Base-by-base conservation (phyloP, 2,329 filamentous ascomycete species). In the Colletotrichum siamense region DNA sequence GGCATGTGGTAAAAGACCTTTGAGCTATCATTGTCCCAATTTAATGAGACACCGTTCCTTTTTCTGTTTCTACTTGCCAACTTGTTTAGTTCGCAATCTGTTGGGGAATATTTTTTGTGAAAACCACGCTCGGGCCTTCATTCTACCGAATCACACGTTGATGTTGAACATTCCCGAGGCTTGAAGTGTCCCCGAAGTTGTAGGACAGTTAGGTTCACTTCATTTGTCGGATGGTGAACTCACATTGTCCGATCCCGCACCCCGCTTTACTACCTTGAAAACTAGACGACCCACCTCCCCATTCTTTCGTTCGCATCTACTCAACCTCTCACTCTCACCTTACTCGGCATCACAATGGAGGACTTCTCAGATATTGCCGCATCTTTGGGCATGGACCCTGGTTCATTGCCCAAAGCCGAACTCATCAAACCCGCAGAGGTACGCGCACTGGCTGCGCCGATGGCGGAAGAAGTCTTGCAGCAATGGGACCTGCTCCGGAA, bases 401-500 rank as follows among this genome's bases (percentile, higher is more conserved):
- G 64, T 28, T 39, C 36, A 28, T 28, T 66, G 9, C 64, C 64
- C 10, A n/a, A 22, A 26, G 36, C 64, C 24, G 26, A 52, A 30
- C 39, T 28, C 39, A 66, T 66, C 8, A 18, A 52, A n/a, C 64
- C 64, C 18, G 64, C 22, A 22, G 64, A 66, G 15, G 39, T 66
- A 12, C 64, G 36, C 18, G 39, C 22, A 26, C 18, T 5, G 26
- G 64, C 64, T 12, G 26, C 24, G 12, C 64, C 64, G 24, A 66
- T 66, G 64, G 64, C 64, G 22, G 39, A 66, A 52, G 59, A 77
- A 2, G 85, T 89, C 22, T 85, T 86, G 73, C 76, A 74, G 8
- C 75, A 79, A 74, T 87, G 85, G 78, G 77, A 82, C 8, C 72
- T 61, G 5, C 80, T 91, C 9, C 82, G 82, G 13, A 80, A 80